Base-by-base conservation (phyloP, 805 yeast genomes). In the Geotrichum ghanense region DNA sequence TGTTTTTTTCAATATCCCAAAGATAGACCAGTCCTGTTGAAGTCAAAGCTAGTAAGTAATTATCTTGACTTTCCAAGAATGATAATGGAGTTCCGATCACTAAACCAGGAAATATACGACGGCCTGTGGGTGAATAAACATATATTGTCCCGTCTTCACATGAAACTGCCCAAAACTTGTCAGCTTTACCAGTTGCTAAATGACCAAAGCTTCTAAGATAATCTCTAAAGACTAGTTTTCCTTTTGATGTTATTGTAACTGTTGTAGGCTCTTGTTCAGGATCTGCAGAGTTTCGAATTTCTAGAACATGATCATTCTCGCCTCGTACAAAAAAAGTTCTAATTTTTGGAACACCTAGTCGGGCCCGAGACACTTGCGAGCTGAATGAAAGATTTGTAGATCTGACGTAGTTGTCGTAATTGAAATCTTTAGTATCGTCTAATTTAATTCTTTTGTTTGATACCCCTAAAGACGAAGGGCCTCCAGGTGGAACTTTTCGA, bases 61-160 rank as follows among this genome's bases (percentile, higher is more conserved):
- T 65, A 2, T 76, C 78, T 50, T 81, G 80, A 49, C 86, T 74
- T 59, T 90, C 97, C 44, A 92, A 63, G 60, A 90, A 87, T 27
- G 95, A 79, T n/a, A 90, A 63, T 0, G 96, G 83, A 0, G 90
- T 74, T 0, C 97, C 98, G 37, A 90, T 61, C 1, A 84, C 76
- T 3, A 92, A 56, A 0, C 95, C 88, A 0, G 97, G 96, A 22
- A 88, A 63, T 3, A 85, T 41, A 46, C 88, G 67, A 53, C 81
- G 73, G 0, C 97, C 95, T 1, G 75, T 65, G 46, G 81, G 82
- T 1, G 89, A 74, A 61, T 86, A 90, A 1, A 83, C 75, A 49
- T 83, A 71, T 2, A 92, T 59, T 17, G 77, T 76, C 2, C 98
- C 98, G 56, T 84, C 94, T n/a, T 78, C 76, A 1, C 95, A 79